Evolutionary conservation across 352 stramenopile species (phyloP).

Genomic region (Elongisporangium anandrum): DNA sequence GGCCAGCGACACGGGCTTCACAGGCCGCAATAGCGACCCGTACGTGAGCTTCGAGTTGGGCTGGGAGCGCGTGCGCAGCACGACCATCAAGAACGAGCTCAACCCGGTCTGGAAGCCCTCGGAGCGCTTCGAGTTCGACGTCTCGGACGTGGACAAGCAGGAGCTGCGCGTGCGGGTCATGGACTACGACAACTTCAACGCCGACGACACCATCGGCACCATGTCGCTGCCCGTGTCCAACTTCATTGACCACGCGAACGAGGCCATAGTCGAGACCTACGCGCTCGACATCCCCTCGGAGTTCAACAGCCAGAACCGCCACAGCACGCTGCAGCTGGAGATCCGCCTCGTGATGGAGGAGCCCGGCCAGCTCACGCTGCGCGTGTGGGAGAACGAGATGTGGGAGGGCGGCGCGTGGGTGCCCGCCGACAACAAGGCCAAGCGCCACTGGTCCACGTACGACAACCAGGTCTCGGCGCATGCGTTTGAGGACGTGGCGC

Average conservation of each 20-base stretch:
- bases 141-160: conserved; percentile 31
- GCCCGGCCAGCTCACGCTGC: conserved; percentile 46
- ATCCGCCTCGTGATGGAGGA: conserved; percentile 48
- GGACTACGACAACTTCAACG: conserved; percentile 66
- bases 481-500: conserved; percentile 63
- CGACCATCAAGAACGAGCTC: conserved; percentile 38
- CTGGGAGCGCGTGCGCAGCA: conserved; percentile 42
- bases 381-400: conserved; percentile 67
- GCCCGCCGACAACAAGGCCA: conserved; percentile 44
- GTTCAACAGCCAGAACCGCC: conserved; percentile 24
- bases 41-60: conserved; percentile 64
- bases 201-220: conserved; percentile 55
- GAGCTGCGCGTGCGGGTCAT: conserved; percentile 55
- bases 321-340: conserved; percentile 34
- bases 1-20: conserved; percentile 48
- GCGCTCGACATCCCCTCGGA: conserved; percentile 37
- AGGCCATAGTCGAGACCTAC: conserved; percentile 44
- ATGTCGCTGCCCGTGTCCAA: conserved; percentile 42
- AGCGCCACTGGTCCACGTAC: conserved; percentile 50
- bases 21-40: conserved; percentile 60
- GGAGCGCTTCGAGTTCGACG: conserved; percentile 69
- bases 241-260: conserved; percentile 45
- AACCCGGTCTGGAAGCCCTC: conserved; percentile 71
- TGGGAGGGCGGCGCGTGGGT: conserved; percentile 41
- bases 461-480: conserved; percentile 55